These are phyloP conservation scores for Aureobasidium uvarum DNA, from an alignment of 2,329 filamentous ascomycete genomes.

Conservation along the genomic window DNA sequence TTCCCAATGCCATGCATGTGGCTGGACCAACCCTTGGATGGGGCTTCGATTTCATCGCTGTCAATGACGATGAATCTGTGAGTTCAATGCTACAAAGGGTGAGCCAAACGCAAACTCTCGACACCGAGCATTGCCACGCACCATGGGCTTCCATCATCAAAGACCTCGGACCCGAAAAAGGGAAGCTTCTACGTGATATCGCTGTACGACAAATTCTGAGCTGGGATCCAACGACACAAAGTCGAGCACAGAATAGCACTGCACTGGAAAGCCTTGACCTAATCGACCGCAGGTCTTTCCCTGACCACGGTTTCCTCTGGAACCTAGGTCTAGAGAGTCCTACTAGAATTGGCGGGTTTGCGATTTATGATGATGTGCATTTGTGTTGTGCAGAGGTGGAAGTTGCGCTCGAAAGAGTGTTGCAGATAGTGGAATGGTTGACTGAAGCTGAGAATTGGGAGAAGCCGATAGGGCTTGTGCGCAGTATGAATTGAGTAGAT, in stretches of 20 bases:
- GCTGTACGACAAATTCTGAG: not conserved
- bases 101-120: not conserved
- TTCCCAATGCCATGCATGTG: constrained; percentile 28
- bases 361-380: not conserved
- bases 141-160: not conserved
- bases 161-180: not conserved
- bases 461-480: too few species aligned
- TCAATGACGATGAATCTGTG: not conserved
- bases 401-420: not conserved
- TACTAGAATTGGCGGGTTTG: not conserved
- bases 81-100: not conserved
- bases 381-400: not conserved
- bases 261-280: not conserved
- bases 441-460: not conserved
- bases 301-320: not conserved
- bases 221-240: not conserved
- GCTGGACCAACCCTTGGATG: constrained; percentile 26
- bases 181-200: not conserved
- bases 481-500: too few species aligned
- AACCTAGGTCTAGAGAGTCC: not conserved
- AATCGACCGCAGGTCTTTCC: not conserved
- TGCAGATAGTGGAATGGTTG: not conserved
- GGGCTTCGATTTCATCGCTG: not conserved
- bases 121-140: not conserved
- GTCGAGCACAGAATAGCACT: not conserved